A percentile compares a stretch with the other conserved stretches of the same genome.
Conservation (phyloP, 2,329 filamentous ascomycete species). For the Aspergillus carbonarius region DNA sequence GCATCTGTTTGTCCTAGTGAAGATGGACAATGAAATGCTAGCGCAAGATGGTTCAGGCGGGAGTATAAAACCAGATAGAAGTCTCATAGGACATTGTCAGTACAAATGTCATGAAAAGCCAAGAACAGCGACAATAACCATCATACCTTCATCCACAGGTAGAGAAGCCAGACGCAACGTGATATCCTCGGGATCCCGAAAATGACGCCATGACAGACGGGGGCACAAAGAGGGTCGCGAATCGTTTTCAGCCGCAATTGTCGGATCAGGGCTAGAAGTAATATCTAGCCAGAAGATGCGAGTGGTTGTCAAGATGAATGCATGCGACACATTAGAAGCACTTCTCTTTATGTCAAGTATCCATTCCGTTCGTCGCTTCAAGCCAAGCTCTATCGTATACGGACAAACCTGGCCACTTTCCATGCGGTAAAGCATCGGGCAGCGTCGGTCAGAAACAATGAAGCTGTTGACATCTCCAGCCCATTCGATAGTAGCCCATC, state of each 20-base stretch:
- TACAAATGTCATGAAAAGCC: background rate
- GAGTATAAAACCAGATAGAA: slow-evolving; percentile 43
- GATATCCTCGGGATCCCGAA: slow-evolving; percentile 53
- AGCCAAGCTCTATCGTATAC: slow-evolving; percentile 37
- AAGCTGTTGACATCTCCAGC: slow-evolving; percentile 41
- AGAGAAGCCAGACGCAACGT: slow-evolving; percentile 46
- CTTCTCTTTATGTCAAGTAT: slow-evolving; percentile 55
- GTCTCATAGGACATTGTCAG: slow-evolving; percentile 27
- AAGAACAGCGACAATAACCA: slow-evolving; percentile 2
- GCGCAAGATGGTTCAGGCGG: slow-evolving; percentile 34
- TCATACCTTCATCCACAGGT: slow-evolving; percentile 32
- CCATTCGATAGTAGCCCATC: slow-evolving; percentile 47
- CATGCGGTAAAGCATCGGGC: slow-evolving; percentile 38
- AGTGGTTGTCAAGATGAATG: slow-evolving; percentile 56
- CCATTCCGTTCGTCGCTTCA: slow-evolving; percentile 47
- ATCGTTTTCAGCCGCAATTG: slow-evolving; percentile 18
- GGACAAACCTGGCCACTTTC: slow-evolving; percentile 24
- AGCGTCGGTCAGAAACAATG: slow-evolving; percentile 53
- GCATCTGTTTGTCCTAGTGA: slow-evolving; percentile 21
- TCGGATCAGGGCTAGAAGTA: slow-evolving; percentile 26
- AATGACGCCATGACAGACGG: slow-evolving; percentile 54
- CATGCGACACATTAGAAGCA: slow-evolving; percentile 39
- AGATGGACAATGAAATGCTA: slow-evolving; percentile 33
- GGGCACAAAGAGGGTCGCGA: slow-evolving; percentile 34
- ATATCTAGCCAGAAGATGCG: slow-evolving; percentile 50